These are phyloP conservation scores for Mucor sp. DNA, from an alignment of 371 early-diverging fungal genomes.

Conservation along the genomic window DNA sequence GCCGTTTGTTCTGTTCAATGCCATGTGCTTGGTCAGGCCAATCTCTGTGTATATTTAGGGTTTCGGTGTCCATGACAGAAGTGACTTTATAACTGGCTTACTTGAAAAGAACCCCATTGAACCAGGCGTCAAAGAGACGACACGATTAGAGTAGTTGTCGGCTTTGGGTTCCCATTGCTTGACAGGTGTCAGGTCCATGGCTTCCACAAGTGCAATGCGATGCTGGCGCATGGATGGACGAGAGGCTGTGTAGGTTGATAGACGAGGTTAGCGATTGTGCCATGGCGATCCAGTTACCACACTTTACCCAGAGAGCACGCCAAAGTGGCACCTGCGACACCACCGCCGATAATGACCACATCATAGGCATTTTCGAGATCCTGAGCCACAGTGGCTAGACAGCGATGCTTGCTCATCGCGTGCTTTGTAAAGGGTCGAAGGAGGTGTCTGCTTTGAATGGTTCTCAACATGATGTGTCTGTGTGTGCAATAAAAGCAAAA, in stretches of 20 bases:
- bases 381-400: slow-evolving; percentile 20
- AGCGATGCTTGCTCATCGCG: slow-evolving; percentile 1
- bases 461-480: slow-evolving; percentile 4
- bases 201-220: slow-evolving; percentile 76
- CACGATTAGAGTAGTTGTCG: slow-evolving; percentile 73
- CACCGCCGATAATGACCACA: slow-evolving; percentile 91
- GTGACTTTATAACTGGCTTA: slow-evolving; percentile 12
- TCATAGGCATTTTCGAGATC: slow-evolving; percentile 60
- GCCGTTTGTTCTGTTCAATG: slow-evolving; percentile 50
- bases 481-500: too few relatives aligned
- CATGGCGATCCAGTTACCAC: background rate
- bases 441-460: background rate
- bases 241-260: slow-evolving; percentile 36
- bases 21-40: slow-evolving; percentile 66
- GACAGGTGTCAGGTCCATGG: slow-evolving; percentile 61
- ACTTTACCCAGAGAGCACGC: slow-evolving; percentile 79
- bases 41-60: slow-evolving; percentile 41
- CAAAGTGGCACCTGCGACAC: slow-evolving; percentile 87
- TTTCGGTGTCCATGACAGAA: background rate
- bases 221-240: slow-evolving; percentile 53
- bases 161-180: slow-evolving; percentile 49
- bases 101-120: slow-evolving; percentile 56
- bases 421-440: background rate
- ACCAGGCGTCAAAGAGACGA: slow-evolving; percentile 66
- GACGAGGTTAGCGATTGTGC: background rate